Evolutionary conservation across 73 alveolate species (phyloP).

Genomic region (Symbiodinium pilosum): DNA sequence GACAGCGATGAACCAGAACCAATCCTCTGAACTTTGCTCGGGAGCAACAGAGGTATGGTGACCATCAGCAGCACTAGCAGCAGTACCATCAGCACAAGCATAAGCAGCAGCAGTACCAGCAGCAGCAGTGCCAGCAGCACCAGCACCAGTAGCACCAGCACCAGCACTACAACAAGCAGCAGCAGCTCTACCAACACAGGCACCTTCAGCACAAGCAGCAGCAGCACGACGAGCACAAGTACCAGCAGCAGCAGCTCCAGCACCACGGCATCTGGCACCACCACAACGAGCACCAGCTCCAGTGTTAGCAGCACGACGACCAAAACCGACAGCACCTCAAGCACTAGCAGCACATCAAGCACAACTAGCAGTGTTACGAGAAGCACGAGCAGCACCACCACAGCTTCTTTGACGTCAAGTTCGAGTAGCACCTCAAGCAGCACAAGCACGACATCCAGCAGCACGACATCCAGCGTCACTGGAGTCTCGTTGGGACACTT

Average conservation of each 20-base stretch:
- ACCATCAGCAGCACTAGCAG: not conserved
- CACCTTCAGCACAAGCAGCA: not conserved
- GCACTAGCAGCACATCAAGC: not conserved
- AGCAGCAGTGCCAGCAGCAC: not conserved
- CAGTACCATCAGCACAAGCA: too few species aligned
- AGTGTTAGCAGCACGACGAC: not conserved
- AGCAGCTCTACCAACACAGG: not conserved
- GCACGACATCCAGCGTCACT: too few species aligned
- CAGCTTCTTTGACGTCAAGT: too few species aligned
- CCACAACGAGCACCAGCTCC: not conserved
- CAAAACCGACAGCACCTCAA: not conserved
- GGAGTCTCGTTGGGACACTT: too few species aligned
- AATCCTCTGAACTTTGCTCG: too few species aligned
- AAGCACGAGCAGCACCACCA: not conserved
- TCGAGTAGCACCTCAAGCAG: too few species aligned
- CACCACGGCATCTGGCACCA: not conserved
- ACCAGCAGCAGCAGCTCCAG: slow-evolving; percentile 8
- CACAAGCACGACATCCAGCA: too few species aligned
- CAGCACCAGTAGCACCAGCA: not conserved
- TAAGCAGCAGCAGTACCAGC: too few species aligned
- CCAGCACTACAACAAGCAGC: not conserved
- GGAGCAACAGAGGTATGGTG: not conserved
- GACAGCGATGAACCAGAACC: too few species aligned
- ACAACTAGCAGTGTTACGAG: not conserved
- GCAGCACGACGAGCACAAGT: not conserved